Conservation (phyloP, 192 early-diverging fungal species). For the Oehlia diaphana region DNA sequence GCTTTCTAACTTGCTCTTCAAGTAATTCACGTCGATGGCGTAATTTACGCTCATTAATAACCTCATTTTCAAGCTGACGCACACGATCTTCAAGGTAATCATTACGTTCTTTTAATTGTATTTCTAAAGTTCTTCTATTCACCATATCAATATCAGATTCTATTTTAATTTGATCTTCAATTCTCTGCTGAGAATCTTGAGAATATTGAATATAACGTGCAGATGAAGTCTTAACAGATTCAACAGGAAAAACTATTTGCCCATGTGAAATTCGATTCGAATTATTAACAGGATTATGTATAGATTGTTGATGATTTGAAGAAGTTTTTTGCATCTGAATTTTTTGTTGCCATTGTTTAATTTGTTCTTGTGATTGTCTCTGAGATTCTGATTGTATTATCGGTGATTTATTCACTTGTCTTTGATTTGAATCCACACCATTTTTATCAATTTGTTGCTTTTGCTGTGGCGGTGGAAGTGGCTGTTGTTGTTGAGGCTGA, state of each 20-base stretch:
- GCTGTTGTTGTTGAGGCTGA: neutral
- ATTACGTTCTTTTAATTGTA: slow-evolving; percentile 19
- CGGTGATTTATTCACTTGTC: neutral
- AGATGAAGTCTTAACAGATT: neutral
- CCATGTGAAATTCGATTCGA: neutral
- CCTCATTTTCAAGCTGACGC: slow-evolving; percentile 25
- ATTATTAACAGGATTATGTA: neutral
- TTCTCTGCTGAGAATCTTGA: neutral
- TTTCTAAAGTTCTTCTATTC: neutral
- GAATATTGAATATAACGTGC: neutral
- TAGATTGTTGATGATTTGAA: neutral
- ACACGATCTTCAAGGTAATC: slow-evolving; percentile 20
- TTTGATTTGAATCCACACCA: neutral
- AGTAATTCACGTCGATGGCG: slow-evolving; percentile 17
- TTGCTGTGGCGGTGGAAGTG: neutral
- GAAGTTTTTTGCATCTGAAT: neutral
- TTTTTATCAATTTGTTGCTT: neutral
- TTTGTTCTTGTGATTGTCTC: neutral
- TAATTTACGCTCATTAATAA: slow-evolving; percentile 27
- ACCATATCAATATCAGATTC: neutral
- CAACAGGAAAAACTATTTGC: neutral
- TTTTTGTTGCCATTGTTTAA: slow-evolving; percentile 4
- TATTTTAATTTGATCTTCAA: neutral
- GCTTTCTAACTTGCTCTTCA: slow-evolving; percentile 6
- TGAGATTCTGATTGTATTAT: neutral